Base-by-base conservation (phyloP, 2,329 filamentous ascomycete genomes). In the Eurotiales sp. region DNA sequence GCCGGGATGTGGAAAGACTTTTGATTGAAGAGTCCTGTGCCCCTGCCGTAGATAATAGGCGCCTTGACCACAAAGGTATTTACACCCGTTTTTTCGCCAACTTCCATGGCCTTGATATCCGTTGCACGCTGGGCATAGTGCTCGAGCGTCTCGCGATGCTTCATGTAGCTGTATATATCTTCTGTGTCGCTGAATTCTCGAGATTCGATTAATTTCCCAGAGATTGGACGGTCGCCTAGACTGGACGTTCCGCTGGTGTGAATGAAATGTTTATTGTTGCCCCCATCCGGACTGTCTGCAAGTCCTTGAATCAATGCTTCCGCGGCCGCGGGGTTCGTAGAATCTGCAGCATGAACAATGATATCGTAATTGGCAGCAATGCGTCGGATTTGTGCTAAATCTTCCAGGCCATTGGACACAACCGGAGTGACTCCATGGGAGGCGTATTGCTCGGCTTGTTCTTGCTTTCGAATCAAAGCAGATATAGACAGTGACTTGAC, bases 171-270 rank as follows among this genome's bases (percentile, higher is more conserved):
- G 36, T 48, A 48, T 29, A 48, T 22, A 15, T 48, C 37, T 25
- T 41, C 23, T 8, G 40, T 48, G 6, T 48, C 46, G 23, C 36
- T 40, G 11, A 48, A 48, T 5, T 30, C 36, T 41, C 46, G 14
- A 2, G 11, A 14, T 17, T 48, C 36, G 25, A 41, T 30, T 8
- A 40, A 14, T 22, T 21, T 21, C 15, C 17, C 17, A 8, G 36
- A 22, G 7, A 48, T 37, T 11, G 36, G 46, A 17, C 25, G 37
- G n/a, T 48, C 46, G n/a, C 36, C 46, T 2, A 48, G 36, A 23
- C 46, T 48, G 7, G 36, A 48, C 10, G 46, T 48, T 21, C 36
- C 36, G 19, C 34, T 40, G 36, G 46, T 48, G 10, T 48, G 46
- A 39, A 48, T 48, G 11, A 48, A 41, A 17, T 48, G 22, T 23